These are phyloP conservation scores for Trichophyton equinum DNA, from an alignment of 2,329 filamentous ascomycete species.

Conservation along the genomic window DNA sequence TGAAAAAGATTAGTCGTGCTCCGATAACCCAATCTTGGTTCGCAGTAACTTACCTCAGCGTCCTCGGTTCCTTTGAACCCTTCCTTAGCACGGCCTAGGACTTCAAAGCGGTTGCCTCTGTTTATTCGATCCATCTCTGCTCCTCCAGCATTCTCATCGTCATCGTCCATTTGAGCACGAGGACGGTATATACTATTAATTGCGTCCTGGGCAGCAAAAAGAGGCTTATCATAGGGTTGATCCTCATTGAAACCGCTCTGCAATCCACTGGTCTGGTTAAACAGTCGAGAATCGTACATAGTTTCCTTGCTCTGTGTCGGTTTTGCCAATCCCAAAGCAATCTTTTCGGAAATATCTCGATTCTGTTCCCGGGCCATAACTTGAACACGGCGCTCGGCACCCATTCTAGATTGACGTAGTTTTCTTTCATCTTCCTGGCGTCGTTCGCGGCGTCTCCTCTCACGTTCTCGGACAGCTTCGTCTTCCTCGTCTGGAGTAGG, in stretches of 20 bases:
- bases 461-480: constrained; percentile 60
- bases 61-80: constrained; percentile 78
- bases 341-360: constrained; percentile 93
- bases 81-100: constrained; percentile 65
- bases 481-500: constrained; percentile 48
- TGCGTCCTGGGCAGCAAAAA: constrained; percentile 91
- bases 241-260: constrained; percentile 93
- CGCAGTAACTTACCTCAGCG: constrained; percentile 50
- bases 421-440: constrained; percentile 77
- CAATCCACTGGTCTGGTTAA: constrained; percentile 88
- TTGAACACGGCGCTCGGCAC: constrained; percentile 78
- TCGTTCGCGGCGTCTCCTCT: constrained; percentile 63
- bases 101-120: constrained; percentile 75
- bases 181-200: constrained; percentile 90
- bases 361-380: constrained; percentile 91
- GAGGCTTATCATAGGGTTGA: constrained; percentile 89
- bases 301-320: constrained; percentile 82
- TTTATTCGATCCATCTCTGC: constrained; percentile 79
- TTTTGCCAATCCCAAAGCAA: constrained; percentile 86
- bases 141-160: constrained; percentile 66
- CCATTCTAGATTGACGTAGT: constrained; percentile 88
- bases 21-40: neutral
- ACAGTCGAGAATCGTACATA: constrained; percentile 94
- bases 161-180: constrained; percentile 55
- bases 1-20: constrained; percentile 10